Base-by-base conservation (phyloP, 345 rosid species). In the Eutrema japonicum region DNA sequence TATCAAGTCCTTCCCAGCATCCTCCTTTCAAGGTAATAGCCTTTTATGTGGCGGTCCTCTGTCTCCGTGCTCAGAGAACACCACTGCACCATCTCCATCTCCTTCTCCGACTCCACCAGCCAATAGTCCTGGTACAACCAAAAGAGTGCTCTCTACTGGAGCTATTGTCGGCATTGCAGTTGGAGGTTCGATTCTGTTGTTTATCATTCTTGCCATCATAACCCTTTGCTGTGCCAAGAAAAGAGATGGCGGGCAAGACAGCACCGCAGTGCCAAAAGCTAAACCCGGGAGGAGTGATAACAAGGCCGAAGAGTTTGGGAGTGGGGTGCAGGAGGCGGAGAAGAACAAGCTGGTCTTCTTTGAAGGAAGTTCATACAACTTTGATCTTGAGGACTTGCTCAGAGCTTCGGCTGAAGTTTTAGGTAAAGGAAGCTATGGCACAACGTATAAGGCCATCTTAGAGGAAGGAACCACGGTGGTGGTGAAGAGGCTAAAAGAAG, bases 371-470 rank as follows among this genome's bases (percentile, higher is more conserved):
- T 85, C 92, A 0, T 83, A 83, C 72, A 88, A 78, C 53, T 95
- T 91, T 41, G 97, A 95, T 76, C 92, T 95, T 3, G 97, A 92
- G 75, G 97, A 95, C 77, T 74, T 95, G 70, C 78, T 95, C 40
- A 86, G 96, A 82, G 99, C 99, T 70, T 95, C 99, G 0, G 97
- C 99, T 50, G 96, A 91, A 82, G 97, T 95, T 64, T 78, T 95
- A 5, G 99, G 99, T 16, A 92, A 95, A 84, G 99, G 99, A 48
- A 92, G 86, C 77, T 87, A 84, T 57, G 99, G 99, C 13, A 95
- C 96, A 26, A 88, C 96, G 29, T 95, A 95, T 71, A 95, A 95
- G 79, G 99, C 96, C 60, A 81, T 86, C 66, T 77, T 92, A 80
- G 99, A 95, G 74, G 97, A 95, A 30, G 99, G 96, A 63, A 88